These are phyloP conservation scores for Cylindrotheca fusiformis DNA, from an alignment of 108 stramenopile genomes.

Conservation along the genomic window DNA sequence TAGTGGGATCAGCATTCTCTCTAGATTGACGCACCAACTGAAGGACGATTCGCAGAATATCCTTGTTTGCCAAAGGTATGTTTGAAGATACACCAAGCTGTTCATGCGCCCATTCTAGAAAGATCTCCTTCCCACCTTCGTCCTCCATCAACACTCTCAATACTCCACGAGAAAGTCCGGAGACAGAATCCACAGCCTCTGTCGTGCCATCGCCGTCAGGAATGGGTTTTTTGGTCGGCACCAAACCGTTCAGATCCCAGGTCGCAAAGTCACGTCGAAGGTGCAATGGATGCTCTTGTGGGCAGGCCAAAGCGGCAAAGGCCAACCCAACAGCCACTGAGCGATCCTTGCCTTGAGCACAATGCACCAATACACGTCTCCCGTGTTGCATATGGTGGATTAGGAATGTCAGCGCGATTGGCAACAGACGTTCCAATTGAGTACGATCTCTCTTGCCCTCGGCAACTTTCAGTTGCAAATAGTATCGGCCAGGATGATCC, in stretches of 20 bases:
- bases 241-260: constrained; percentile 1
- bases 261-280: neutral
- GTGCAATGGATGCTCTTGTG: constrained; percentile 16
- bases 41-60: constrained; percentile 49
- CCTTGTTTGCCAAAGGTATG: constrained; percentile 46
- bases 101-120: constrained; percentile 44
- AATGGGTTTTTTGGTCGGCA: neutral
- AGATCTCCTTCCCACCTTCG: constrained; percentile 35
- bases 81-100: neutral
- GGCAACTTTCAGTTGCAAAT: constrained; percentile 65
- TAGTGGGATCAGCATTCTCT: constrained; percentile 58
- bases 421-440: constrained; percentile 64
- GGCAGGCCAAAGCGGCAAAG: constrained; percentile 33
- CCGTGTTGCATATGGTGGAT: constrained; percentile 32
- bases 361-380: constrained; percentile 61
- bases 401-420: constrained; percentile 64
- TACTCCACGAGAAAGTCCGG: constrained; percentile 24
- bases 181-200: constrained; percentile 26
- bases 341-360: constrained; percentile 80
- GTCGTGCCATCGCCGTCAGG: no score
- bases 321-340: constrained; percentile 72
- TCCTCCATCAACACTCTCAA: constrained; percentile 18
- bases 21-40: constrained; percentile 63
- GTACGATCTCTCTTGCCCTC: constrained; percentile 71
- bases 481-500: constrained; percentile 17